phyloP scores from a whole-genome alignment of 208 protist genomes.

The Endotrypanum monterogeii region DNA sequence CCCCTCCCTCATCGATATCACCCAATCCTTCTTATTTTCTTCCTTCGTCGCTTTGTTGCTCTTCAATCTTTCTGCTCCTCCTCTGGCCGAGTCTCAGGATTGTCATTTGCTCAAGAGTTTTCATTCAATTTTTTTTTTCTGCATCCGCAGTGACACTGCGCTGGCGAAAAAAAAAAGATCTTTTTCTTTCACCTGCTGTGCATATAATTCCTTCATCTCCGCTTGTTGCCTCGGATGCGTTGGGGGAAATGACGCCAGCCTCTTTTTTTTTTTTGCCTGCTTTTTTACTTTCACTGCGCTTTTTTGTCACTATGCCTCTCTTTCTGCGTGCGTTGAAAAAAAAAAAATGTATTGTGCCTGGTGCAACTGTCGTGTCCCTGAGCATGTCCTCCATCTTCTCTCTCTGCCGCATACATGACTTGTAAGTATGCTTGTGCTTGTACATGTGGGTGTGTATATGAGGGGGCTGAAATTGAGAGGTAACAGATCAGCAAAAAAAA shows the following conservation, averaged over 20 bases:
- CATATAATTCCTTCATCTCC: not conserved
- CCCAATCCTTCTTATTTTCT: too few relatives aligned
- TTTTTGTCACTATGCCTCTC: not conserved
- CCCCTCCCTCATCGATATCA: too few relatives aligned
- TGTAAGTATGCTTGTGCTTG: too few relatives aligned
- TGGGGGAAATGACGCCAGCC: not conserved
- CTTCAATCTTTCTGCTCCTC: too few relatives aligned
- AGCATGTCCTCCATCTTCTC: not conserved
- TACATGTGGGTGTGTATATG: too few relatives aligned
- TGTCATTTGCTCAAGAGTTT: not conserved
- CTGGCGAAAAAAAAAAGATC: too few relatives aligned
- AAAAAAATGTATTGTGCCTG: not conserved
- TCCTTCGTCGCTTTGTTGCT: too few relatives aligned
- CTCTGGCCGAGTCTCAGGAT: too few relatives aligned
- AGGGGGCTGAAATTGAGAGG: not conserved
- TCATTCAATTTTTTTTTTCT: not conserved
- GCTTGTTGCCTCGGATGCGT: not conserved
- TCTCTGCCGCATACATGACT: not conserved
- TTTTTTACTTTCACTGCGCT: not conserved
- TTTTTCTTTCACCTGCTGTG: conserved; percentile 8
- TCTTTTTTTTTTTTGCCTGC: not conserved
- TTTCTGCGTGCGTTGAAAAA: not conserved
- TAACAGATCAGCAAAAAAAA: not conserved
- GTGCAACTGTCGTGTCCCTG: not conserved
- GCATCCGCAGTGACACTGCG: not conserved